phyloP scores from a whole-genome alignment of 305 asterid species.

The Fraxinus paxiana region DNA sequence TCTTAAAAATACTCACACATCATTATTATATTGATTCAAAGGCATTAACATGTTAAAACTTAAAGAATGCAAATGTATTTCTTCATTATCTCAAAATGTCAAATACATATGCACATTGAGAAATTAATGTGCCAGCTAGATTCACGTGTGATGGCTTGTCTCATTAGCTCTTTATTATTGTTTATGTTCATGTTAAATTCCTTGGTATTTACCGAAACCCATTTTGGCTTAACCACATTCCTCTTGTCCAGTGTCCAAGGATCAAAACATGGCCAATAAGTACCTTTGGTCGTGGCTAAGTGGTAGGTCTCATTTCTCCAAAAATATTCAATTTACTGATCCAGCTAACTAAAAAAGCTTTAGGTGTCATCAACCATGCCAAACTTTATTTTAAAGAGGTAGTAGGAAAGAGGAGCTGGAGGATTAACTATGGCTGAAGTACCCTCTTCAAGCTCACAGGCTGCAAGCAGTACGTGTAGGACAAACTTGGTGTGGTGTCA shows the following conservation, averaged over 20 bases:
- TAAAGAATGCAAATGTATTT: constrained; percentile 16
- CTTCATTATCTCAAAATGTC: not conserved
- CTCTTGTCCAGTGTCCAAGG: not conserved
- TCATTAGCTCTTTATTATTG: not conserved
- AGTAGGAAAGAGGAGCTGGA: not conserved
- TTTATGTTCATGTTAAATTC: not conserved
- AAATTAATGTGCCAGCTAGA: not conserved
- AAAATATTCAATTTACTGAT: not conserved
- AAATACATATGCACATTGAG: not conserved
- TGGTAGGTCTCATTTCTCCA: not conserved
- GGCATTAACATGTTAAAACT: not conserved
- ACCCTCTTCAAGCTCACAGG: not conserved
- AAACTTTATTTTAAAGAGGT: not conserved
- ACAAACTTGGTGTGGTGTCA: not conserved
- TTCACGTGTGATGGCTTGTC: not conserved
- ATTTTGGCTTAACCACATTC: not conserved
- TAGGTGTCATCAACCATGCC: not conserved
- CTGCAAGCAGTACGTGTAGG: not conserved
- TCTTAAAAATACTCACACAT: not conserved
- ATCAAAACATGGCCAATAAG: not conserved
- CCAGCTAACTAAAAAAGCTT: not conserved
- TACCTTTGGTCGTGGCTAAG: not conserved
- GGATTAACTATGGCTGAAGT: not conserved
- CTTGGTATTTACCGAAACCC: not conserved
- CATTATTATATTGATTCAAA: not conserved